Percentiles rank a stretch among this genome's conserved stretches.
Conservation (phyloP, 2,329 filamentous ascomycete genomes). For the Exophiala bonariae region DNA sequence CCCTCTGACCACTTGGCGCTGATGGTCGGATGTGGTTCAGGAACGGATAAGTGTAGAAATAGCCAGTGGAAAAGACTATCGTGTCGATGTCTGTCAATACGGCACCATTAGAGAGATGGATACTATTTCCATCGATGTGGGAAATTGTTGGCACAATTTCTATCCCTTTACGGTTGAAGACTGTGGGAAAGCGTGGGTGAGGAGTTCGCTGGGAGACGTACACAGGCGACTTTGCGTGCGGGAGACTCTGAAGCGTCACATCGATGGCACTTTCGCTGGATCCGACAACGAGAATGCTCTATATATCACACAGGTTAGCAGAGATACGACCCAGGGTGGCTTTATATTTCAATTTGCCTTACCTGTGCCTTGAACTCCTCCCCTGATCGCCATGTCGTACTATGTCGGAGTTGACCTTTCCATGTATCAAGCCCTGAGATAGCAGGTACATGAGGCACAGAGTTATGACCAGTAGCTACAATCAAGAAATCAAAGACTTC, state of each 20-base stretch:
- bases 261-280: conserved; percentile 4
- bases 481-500: conserved; percentile 2
- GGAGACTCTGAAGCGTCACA: neutral
- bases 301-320: neutral
- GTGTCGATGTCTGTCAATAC: neutral
- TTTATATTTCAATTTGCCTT: neutral
- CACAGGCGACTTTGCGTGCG: neutral
- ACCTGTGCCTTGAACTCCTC: neutral
- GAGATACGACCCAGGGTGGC: neutral
- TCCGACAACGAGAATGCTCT: conserved; percentile 1
- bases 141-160: neutral
- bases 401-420: neutral
- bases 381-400: neutral
- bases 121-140: neutral
- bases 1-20: neutral
- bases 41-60: conserved; percentile 1
- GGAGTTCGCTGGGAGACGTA: conserved; percentile 2
- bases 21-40: neutral
- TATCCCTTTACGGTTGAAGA: neutral
- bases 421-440: neutral
- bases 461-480: neutral
- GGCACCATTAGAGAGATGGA: neutral
- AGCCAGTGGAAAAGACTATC: conserved; percentile 1
- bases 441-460: neutral
- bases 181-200: neutral